Evolutionary conservation across 2,329 filamentous ascomycete species (phyloP).

Genomic region (Dactylella cylindrospora): DNA sequence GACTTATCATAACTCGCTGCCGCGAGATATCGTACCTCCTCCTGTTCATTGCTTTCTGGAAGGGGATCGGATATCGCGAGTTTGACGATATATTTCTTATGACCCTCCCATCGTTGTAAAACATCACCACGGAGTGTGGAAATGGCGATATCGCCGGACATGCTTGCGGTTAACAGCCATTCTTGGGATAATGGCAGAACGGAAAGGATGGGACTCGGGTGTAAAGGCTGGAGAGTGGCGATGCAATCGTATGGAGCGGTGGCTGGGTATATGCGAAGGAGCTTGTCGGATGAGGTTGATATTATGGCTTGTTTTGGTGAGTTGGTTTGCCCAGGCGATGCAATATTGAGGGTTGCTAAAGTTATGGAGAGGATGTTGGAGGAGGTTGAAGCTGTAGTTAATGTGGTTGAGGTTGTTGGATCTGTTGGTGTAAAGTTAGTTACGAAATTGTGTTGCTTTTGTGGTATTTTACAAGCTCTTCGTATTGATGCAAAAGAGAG

Average conservation of each 20-base stretch:
- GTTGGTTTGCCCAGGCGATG: conserved; percentile 47
- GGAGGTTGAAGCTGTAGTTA: conserved; percentile 49
- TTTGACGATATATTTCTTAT: conserved; percentile 48
- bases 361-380: conserved; percentile 56
- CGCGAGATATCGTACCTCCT: conserved; percentile 34
- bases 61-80: conserved; percentile 31
- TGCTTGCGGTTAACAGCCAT: conserved; percentile 46
- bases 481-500: conserved; percentile 42
- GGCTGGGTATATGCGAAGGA: conserved; percentile 55
- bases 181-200: conserved; percentile 33
- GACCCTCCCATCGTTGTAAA: conserved; percentile 24
- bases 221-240: conserved; percentile 30
- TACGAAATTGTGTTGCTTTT: conserved; percentile 5
- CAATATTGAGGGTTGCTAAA: conserved; percentile 45
- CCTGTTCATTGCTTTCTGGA: conserved; percentile 2
- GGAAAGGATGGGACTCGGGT: conserved; percentile 46
- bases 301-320: conserved; percentile 38
- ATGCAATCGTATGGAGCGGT: conserved; percentile 35
- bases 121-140: conserved; percentile 31
- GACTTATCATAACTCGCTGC: conserved; percentile 46
- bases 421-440: conserved; percentile 2
- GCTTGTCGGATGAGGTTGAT: conserved; percentile 52
- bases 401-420: conserved; percentile 7
- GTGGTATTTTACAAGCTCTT: conserved; percentile 16
- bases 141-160: conserved; percentile 45